phyloP scores from a whole-genome alignment of 192 early-diverging fungal species.

The Coemansia sp. region DNA sequence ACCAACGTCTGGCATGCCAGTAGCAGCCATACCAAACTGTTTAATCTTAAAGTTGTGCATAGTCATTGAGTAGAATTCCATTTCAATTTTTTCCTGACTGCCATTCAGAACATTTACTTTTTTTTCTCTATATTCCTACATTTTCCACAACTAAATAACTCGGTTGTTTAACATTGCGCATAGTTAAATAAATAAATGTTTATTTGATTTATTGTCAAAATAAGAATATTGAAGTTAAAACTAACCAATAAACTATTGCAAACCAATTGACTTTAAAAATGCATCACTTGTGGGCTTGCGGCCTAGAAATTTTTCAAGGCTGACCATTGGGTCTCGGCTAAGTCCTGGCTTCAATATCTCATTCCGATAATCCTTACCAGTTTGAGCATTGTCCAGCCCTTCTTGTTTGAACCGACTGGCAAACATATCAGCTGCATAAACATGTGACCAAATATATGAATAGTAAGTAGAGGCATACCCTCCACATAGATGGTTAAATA shows the following conservation, averaged over 20 bases:
- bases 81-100: too few species aligned
- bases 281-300: conserved; percentile 2
- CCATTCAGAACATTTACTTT: too few species aligned
- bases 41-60: too few species aligned
- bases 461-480: conserved; percentile 67
- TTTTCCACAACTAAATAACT: too few species aligned
- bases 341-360: conserved; percentile 7
- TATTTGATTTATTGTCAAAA: too few species aligned
- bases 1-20: too few species aligned
- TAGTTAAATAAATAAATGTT: too few species aligned
- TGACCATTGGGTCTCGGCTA: background rate
- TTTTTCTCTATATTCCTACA: too few species aligned
- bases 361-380: conserved; percentile 3
- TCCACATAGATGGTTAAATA: conserved; percentile 60
- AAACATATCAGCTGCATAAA: conserved; percentile 76
- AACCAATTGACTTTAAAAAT: conserved; percentile 5
- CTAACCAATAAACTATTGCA: background rate
- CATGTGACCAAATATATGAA: conserved; percentile 70
- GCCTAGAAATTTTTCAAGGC: background rate
- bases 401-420: conserved; percentile 59
- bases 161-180: too few species aligned
- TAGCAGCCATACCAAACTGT: too few species aligned
- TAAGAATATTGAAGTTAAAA: too few species aligned
- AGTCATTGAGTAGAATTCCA: too few species aligned
- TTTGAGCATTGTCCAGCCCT: conserved; percentile 31